Conservation (phyloP, 2,329 filamentous ascomycete species). For the Apiospora marii region DNA sequence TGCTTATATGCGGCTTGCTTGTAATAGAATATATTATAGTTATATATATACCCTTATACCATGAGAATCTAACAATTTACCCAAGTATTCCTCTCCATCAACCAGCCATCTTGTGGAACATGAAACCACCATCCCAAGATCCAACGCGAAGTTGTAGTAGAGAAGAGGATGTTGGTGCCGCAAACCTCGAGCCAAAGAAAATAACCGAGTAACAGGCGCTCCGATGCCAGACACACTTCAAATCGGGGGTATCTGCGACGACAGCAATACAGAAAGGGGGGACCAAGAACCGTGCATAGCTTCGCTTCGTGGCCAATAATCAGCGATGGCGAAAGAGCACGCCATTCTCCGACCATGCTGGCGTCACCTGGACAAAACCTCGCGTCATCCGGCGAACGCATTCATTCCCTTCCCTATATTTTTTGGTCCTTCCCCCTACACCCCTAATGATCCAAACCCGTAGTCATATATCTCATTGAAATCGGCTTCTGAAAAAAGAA, state of each 20-base stretch:
- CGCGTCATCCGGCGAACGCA: constrained; percentile 8
- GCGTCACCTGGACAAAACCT: constrained; percentile 23
- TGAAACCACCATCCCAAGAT: neutral
- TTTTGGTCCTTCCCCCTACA: neutral
- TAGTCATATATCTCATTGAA: constrained; percentile 12
- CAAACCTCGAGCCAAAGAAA: neutral
- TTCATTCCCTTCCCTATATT: neutral
- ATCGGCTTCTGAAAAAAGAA: neutral
- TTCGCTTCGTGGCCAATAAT: neutral
- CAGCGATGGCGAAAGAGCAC: constrained; percentile 26
- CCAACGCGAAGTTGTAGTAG: neutral
- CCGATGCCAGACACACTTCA: constrained; percentile 17
- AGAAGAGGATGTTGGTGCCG: neutral
- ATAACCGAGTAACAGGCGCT: neutral
- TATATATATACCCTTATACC: too few relatives aligned
- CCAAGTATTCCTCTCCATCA: neutral
- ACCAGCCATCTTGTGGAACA: neutral
- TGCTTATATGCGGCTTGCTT: neutral
- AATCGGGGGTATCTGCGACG: constrained; percentile 27
- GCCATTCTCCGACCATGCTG: constrained; percentile 25
- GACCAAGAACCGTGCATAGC: neutral
- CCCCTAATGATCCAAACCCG: neutral
- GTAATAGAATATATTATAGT: too few relatives aligned
- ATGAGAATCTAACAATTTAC: constrained; percentile 1
- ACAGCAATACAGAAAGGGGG: constrained; percentile 24